Percentiles rank a stretch among this genome's conserved stretches.
phyloP scores from a whole-genome alignment of 1,139 yeast species.

The Geotrichum klebahnii region DNA sequence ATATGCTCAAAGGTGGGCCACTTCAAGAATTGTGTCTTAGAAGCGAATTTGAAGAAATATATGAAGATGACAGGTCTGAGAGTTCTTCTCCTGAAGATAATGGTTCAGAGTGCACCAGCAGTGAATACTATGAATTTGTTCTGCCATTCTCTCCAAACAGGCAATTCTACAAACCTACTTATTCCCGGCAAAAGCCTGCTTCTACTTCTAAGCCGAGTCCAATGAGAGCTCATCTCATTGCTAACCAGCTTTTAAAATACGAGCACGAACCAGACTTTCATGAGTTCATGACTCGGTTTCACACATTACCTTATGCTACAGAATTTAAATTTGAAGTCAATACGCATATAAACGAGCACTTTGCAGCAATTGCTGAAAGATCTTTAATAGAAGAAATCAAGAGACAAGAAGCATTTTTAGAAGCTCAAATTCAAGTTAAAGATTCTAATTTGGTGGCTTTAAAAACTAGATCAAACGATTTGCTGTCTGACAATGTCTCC shows the following conservation, averaged over 20 bases:
- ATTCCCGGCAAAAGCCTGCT: not conserved
- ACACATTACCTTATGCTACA: conserved; percentile 22
- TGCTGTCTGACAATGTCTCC: not conserved
- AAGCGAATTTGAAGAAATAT: not conserved
- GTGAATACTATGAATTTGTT: conserved; percentile 5
- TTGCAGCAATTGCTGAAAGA: conserved; percentile 4
- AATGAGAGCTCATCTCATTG: conserved; percentile 17
- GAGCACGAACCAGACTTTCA: conserved; percentile 21
- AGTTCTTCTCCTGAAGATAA: not conserved
- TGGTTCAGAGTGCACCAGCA: not conserved
- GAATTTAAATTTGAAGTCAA: conserved; percentile 22
- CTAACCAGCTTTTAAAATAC: conserved; percentile 20
- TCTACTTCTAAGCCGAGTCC: conserved; percentile 3
- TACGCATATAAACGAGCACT: conserved; percentile 21
- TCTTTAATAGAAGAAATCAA: not conserved
- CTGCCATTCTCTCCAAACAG: conserved; percentile 11
- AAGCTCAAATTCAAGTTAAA: not conserved
- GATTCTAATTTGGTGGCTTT: not conserved
- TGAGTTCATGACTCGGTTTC: conserved; percentile 22
- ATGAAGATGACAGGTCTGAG: not conserved
- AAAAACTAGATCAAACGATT: not conserved
- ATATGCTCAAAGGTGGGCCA: not conserved
- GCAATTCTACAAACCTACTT: not conserved
- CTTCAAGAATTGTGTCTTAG: not conserved
- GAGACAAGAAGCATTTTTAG: not conserved